Base-by-base conservation (phyloP, 768 basidiomycete species). In the Asterophora lycoperdoides region DNA sequence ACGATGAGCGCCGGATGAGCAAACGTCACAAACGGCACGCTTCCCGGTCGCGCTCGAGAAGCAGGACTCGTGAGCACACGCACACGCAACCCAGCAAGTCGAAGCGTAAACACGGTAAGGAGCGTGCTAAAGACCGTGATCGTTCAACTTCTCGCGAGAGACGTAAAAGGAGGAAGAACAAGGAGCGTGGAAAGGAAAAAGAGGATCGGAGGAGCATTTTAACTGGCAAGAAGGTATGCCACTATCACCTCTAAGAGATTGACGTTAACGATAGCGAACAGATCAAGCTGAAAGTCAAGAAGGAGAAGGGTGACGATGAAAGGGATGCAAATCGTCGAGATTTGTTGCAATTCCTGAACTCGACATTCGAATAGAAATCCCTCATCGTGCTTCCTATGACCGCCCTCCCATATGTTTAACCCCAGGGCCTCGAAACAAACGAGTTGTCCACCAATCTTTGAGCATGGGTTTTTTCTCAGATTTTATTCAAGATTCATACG, bases 201-300 rank as follows among this genome's bases (percentile, higher is more conserved):
- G 58, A 58, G 11, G 56, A 60, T 36, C 47, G 56, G 15, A 58
- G 59, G 46, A 60, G 59, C 17, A 48, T 56, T 13, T 49, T 60
- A 19, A 60, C 56, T 28, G 59, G 59, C 3, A 60, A 60, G 32
- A 60, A 54, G 56, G 59, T 60, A 28, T 18, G 38, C 35, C 8
- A 26, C 19, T 17, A 15, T 37, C 11, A 14, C 19, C 30, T 9
- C 3, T 9, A 9, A 32, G 30, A 28, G 26, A 18, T 20, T 42
- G 19, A 28, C 35, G 13, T 32, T 15, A n/a, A 8, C 17, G 29
- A 10, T 36, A 23, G 15, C 5, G 41, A 17, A 1, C 28, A 60
- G 59, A 60, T 60, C 37, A 60, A 60, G 44, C 42, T 60, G 15
- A 60, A 60, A 34, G 56, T 60, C 11, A 60, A 60, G 44, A 60